phyloP scores from a whole-genome alignment of 2,329 filamentous ascomycete genomes.

The Xylaria sp. region DNA sequence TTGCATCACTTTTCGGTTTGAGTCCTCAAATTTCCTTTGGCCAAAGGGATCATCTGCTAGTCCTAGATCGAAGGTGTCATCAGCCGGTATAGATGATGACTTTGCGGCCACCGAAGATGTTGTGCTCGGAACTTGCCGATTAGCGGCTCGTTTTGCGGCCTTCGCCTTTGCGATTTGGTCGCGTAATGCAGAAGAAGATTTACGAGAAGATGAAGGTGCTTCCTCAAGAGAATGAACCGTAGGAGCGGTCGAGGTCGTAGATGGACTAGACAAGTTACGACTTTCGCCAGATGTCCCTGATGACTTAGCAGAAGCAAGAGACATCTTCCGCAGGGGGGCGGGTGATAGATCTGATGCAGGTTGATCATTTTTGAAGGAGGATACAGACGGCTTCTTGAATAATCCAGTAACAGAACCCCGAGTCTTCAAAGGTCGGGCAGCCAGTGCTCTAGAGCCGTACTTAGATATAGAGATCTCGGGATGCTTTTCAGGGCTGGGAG shows the following conservation, averaged over 20 bases:
- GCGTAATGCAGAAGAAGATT: slow-evolving; percentile 82
- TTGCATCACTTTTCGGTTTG: slow-evolving; percentile 73
- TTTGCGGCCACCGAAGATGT: slow-evolving; percentile 44
- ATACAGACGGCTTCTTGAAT: slow-evolving; percentile 65
- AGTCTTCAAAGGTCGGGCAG: slow-evolving; percentile 58
- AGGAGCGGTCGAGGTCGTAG: slow-evolving; percentile 52
- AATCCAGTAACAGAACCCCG: slow-evolving; percentile 65
- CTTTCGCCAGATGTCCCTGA: slow-evolving; percentile 53
- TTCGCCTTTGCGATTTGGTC: slow-evolving; percentile 95
- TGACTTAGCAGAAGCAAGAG: slow-evolving; percentile 53
- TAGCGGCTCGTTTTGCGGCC: slow-evolving; percentile 74
- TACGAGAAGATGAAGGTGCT: slow-evolving; percentile 54
- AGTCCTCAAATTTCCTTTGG: slow-evolving; percentile 65
- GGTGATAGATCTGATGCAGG: slow-evolving; percentile 42
- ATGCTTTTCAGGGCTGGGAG: slow-evolving; percentile 55
- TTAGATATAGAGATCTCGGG: slow-evolving; percentile 49
- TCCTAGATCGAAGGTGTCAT: slow-evolving; percentile 67
- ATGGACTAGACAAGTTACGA: slow-evolving; percentile 51
- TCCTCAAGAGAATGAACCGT: slow-evolving; percentile 53
- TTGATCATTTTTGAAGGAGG: slow-evolving; percentile 51
- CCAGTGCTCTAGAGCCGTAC: slow-evolving; percentile 59
- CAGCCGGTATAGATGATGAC: slow-evolving; percentile 58
- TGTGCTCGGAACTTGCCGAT: slow-evolving; percentile 49
- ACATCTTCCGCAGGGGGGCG: slow-evolving; percentile 53
- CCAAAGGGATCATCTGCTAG: slow-evolving; percentile 76